Conservation (phyloP, 306 rosid species). For the Gynostemma pentaphyllum region DNA sequence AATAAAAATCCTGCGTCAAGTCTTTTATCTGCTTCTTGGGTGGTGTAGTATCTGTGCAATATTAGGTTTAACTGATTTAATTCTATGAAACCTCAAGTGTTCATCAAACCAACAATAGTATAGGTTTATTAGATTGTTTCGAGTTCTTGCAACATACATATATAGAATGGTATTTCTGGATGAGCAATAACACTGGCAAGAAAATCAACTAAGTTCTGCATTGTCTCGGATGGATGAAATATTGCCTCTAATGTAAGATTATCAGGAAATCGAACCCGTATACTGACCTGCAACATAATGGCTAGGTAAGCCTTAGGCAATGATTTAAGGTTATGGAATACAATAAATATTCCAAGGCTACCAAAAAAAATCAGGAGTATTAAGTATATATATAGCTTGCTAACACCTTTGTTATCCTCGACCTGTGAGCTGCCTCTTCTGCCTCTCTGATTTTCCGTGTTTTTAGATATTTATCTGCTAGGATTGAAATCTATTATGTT, state of each 20-base stretch:
- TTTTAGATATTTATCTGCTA: constrained; percentile 67
- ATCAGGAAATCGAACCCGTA: constrained; percentile 88
- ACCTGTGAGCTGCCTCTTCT: constrained; percentile 72
- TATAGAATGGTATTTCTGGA: constrained; percentile 60
- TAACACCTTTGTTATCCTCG: constrained; percentile 61
- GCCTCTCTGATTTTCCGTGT: constrained; percentile 79
- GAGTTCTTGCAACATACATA: constrained; percentile 48
- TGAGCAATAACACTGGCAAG: constrained; percentile 56
- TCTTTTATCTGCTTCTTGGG: constrained; percentile 70
- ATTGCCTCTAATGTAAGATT: constrained; percentile 76
- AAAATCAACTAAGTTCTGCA: constrained; percentile 66
- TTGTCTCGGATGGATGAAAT: constrained; percentile 74
- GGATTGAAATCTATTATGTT: not conserved
- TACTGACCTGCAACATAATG: constrained; percentile 46
- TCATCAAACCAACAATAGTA: not conserved
- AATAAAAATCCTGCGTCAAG: constrained; percentile 55
- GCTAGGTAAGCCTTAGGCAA: not conserved
- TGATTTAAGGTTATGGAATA: not conserved
- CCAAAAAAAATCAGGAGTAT: not conserved
- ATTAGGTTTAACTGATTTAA: not conserved
- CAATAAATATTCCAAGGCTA: not conserved
- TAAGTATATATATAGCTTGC: not conserved
- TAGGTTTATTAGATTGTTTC: not conserved
- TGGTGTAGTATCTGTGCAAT: constrained; percentile 77
- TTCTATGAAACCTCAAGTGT: not conserved